Base-by-base conservation (phyloP, 2,329 filamentous ascomycete species). In the Xylariales sp. region DNA sequence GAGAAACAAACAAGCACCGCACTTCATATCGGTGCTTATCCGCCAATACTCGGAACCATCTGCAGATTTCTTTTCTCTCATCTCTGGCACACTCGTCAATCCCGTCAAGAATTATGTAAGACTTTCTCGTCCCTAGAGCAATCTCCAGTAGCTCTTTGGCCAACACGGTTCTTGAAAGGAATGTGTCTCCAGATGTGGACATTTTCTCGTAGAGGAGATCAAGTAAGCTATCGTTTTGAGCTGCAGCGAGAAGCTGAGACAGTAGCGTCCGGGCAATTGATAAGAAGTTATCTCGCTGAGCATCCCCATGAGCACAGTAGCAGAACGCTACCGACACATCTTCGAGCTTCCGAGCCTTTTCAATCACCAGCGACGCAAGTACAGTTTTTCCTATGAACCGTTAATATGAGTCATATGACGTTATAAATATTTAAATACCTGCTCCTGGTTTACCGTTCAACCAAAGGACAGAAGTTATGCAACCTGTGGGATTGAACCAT, bases 101-200 rank as follows among this genome's bases (percentile, higher is more conserved):
- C 0, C 66, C 66, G 47, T 69, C 66, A 28, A 69, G 45, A 4
- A 69, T 45, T 11, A 67, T 50, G 34, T 58, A 62, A 20, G 45
- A 51, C 12, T 47, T 38, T 16, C 46, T 54, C 33, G 43, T 55
- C 11, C 50, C 29, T 1, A 63, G 40, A 18, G 48, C 47, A 5
- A 49, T 45, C 14, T 49, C 39, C 6, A 67, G 42, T 24, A 66
- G 43, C 18, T 60, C 49, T 27, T 55, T 50, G 7, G 28, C 28
- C 7, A 30, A 10, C 8, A 7, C 28, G 8, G 15, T 30, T 15
- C 10, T 11, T 15, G 28, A 30, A 15, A 30, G 28, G 14, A 10
- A 16, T 30, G 28, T 15, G 11, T 10, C 14, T 10, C 8, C 7
- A 16, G 10, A 11, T 30, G 7, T 15, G 7, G 28, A 30, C 7